phyloP scores from a whole-genome alignment of 257 asterid genomes.

The Thymus mandschuricus region DNA sequence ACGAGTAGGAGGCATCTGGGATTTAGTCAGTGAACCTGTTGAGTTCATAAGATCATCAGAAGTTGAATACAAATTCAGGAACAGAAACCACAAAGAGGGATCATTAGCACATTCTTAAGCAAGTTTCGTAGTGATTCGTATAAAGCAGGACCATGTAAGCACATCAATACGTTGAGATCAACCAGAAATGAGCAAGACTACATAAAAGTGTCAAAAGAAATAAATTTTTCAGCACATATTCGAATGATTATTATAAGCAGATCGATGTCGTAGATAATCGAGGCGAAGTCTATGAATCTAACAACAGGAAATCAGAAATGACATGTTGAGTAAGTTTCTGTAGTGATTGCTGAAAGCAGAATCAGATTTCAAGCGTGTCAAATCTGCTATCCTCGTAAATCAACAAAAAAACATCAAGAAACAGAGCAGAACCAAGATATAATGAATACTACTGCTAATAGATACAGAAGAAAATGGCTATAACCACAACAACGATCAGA shows the following conservation, averaged over 20 bases:
- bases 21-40: constrained; percentile 64
- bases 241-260: neutral
- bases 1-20: constrained; percentile 54
- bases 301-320: neutral
- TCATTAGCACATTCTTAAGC: neutral
- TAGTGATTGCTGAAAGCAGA: neutral
- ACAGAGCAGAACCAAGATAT: neutral
- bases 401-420: constrained; percentile 5
- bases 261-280: neutral
- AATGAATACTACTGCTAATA: neutral
- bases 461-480: neutral
- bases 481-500: neutral
- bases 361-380: neutral
- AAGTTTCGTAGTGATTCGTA: no score
- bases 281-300: no score
- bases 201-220: neutral
- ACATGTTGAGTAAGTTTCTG: neutral
- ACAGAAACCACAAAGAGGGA: neutral
- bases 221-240: neutral
- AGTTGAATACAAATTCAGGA: neutral
- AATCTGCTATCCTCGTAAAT: neutral
- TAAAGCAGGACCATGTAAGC: neutral
- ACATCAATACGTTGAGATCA: constrained; percentile 21
- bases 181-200: neutral
- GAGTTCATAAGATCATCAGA: constrained; percentile 2